Evolutionary conservation across 768 basidiomycete species (phyloP).

Genomic region (Leccinum truebloodii): DNA sequence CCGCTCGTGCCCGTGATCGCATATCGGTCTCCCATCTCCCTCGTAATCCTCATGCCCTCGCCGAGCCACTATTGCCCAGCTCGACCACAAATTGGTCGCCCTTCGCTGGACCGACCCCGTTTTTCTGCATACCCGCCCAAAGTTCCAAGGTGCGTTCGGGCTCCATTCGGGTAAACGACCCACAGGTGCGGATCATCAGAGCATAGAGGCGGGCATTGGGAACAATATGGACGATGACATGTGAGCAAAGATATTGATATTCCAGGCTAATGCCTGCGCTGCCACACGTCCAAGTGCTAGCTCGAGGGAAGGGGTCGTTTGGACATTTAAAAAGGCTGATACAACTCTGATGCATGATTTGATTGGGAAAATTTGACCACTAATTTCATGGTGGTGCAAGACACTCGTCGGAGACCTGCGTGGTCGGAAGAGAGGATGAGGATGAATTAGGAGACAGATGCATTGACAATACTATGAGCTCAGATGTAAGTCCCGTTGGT

Average conservation of each 20-base stretch:
- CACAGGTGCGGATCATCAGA: constrained; percentile 87
- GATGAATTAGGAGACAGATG: not conserved
- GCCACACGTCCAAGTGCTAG: constrained; percentile 37
- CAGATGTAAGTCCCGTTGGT: constrained; percentile 72
- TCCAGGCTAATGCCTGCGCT: constrained; percentile 79
- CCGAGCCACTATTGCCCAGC: constrained; percentile 68
- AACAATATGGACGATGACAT: constrained; percentile 88
- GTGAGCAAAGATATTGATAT: constrained; percentile 79
- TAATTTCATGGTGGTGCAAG: constrained; percentile 71
- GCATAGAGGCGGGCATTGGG: constrained; percentile 76
- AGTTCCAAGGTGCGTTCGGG: constrained; percentile 92
- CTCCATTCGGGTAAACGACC: constrained; percentile 59
- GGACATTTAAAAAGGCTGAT: constrained; percentile 51
- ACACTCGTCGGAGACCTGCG: constrained; percentile 55
- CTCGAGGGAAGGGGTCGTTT: constrained; percentile 29
- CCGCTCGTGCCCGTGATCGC: constrained; percentile 37
- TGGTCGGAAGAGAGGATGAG: constrained; percentile 22
- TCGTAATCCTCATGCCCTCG: constrained; percentile 82
- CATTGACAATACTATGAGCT: constrained; percentile 46
- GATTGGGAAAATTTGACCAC: constrained; percentile 64
- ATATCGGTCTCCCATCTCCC: constrained; percentile 82
- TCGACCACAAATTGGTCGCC: constrained; percentile 69
- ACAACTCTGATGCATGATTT: constrained; percentile 71
- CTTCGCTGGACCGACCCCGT: constrained; percentile 58
- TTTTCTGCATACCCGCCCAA: constrained; percentile 91